Evolutionary conservation across 148 eudicot species (phyloP).

Genomic region (Chenopodium suecicum): DNA sequence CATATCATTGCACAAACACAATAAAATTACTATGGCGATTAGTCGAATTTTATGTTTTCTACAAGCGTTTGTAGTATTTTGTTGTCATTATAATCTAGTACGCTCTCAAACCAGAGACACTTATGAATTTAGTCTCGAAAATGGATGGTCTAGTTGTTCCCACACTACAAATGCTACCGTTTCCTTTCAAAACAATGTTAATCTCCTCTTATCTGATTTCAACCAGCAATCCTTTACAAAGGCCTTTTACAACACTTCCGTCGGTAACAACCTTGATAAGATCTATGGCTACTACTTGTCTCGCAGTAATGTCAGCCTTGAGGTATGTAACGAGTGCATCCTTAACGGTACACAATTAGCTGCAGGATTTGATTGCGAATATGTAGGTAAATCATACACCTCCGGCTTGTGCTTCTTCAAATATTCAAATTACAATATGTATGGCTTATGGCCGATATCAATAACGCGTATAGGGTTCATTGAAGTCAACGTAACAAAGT

Average conservation of each 20-base stretch:
- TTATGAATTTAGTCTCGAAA: neutral
- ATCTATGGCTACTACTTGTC: slow-evolving; percentile 32
- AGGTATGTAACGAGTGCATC: slow-evolving; percentile 12
- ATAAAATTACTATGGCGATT: no score
- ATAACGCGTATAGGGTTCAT: neutral
- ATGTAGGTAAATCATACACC: neutral
- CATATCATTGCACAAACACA: no score
- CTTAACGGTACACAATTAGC: slow-evolving; percentile 12
- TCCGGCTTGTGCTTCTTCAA: slow-evolving; percentile 9
- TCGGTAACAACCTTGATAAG: neutral
- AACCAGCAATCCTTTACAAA: neutral
- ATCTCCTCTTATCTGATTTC: slow-evolving; percentile 16
- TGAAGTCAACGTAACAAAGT: slow-evolving; percentile 5
- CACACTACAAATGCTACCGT: neutral
- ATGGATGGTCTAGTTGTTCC: neutral
- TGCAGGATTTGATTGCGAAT: neutral
- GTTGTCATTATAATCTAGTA: neutral
- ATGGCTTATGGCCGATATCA: neutral
- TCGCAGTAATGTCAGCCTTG: slow-evolving; percentile 1
- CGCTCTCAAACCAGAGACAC: neutral
- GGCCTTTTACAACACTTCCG: slow-evolving; percentile 14
- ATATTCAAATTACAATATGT: slow-evolving; percentile 3
- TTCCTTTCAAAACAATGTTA: slow-evolving; percentile 10
- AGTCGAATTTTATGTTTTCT: neutral
- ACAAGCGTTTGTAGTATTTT: neutral